Base-by-base conservation (phyloP, 225 moss, liverwort and hornwort genomes). In the Lunularia cruciata region DNA sequence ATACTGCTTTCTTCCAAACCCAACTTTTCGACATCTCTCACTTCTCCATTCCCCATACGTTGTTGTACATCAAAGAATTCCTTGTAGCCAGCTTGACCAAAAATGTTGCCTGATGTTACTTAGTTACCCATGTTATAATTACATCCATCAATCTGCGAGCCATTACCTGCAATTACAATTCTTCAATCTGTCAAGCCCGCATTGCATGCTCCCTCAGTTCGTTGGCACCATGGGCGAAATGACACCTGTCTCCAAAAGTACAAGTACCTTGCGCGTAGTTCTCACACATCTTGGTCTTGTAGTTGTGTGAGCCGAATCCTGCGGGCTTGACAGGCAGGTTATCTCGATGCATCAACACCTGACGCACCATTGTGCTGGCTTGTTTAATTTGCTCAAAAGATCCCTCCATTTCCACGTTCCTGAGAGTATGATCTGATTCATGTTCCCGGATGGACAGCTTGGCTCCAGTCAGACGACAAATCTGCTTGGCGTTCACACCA, bases 301-400 rank as follows among this genome's bases (percentile, higher is more conserved):
- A 98, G 67, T 98, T 93, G 81, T 98, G 98, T 33, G 93, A 93
- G 22, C 94, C 88, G 65, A 91, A 78, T 60, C 98, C 98, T 5
- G 88, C 77, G 40, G 91, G 89, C 42, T 91, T 93, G 52, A 88
- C 88, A 26, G 93, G 93, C 0, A 93, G 78, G 26, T 75, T 91
- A 48, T 98, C 98, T 61, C 98, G 89, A 45, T 98, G 89, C 83
- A 98, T 89, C 31, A 98, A 81, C 65, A 98, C 98, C 64, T 98
- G 91, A 23, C 98, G 90, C 31, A 98, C 98, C 98, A 98, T 98
- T 57, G 89, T 86, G 71, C 93, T 93, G 26, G 98, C 96, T 60
- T 96, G 92, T 76, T 98, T 91, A 63, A 98, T 98, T 79, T 98
- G 98, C 49, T 98, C 98, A 72, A 98, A 93, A 20, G 91, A 91